phyloP scores from a whole-genome alignment of 2,329 filamentous ascomycete genomes.

The Cercospora brassicicola region DNA sequence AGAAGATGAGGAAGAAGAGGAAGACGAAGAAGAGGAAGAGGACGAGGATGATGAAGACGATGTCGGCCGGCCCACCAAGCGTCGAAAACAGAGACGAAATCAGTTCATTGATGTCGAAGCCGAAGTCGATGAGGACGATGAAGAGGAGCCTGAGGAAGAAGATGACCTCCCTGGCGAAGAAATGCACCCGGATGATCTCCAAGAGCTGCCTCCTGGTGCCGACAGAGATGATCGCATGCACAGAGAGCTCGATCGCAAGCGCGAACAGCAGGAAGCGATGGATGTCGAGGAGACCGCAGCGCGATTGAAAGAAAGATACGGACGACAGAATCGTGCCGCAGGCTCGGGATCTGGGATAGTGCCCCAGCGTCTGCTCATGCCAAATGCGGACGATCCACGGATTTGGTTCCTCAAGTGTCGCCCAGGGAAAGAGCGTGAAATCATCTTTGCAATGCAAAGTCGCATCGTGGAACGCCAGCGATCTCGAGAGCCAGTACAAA shows the following conservation, averaged over 20 bases:
- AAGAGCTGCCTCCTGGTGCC: slow-evolving; percentile 69
- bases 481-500: slow-evolving; percentile 76
- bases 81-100: slow-evolving; percentile 69
- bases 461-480: slow-evolving; percentile 76
- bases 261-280: slow-evolving; percentile 81
- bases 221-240: slow-evolving; percentile 89
- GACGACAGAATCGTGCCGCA: slow-evolving; percentile 65
- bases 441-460: slow-evolving; percentile 84
- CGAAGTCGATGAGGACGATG: slow-evolving; percentile 92
- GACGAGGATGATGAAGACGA: slow-evolving; percentile 37
- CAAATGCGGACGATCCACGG: slow-evolving; percentile 89
- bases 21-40: slow-evolving; percentile 54
- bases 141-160: slow-evolving; percentile 83
- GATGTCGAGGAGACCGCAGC: slow-evolving; percentile 93
- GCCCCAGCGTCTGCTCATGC: slow-evolving; percentile 81
- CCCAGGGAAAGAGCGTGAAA: slow-evolving; percentile 91
- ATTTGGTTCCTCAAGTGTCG: slow-evolving; percentile 95
- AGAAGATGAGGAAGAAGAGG: slow-evolving; percentile 62
- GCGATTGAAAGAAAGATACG: slow-evolving; percentile 82
- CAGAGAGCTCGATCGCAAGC: slow-evolving; percentile 87
- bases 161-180: slow-evolving; percentile 83
- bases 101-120: slow-evolving; percentile 97
- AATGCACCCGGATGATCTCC: slow-evolving; percentile 85
- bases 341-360: slow-evolving; percentile 73
- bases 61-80: slow-evolving; percentile 58